Evolutionary conservation across 2,329 filamentous ascomycete species (phyloP), one percentile per base, ranked within the genome.

Genomic region (Dothideomycetes sp.): DNA sequence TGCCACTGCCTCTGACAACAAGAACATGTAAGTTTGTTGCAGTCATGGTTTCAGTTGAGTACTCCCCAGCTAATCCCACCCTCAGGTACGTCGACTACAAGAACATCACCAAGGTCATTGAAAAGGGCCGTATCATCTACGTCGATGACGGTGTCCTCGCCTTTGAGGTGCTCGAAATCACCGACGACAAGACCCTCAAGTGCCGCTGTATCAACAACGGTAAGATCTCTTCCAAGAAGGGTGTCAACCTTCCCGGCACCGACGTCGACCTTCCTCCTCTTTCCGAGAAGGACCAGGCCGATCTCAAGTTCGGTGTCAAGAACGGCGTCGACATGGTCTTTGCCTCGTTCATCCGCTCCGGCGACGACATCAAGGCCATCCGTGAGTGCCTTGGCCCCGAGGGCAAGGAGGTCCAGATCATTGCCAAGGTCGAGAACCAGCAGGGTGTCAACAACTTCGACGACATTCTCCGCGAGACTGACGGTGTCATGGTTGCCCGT

Each of bases 371-470:
- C 71, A 77, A 73, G 52, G 79, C 88, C 57, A 98, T 98, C 64
- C 89, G 91, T 52, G 75, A 82, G 50, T 82, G 96, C 47, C 79
- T 98, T 38, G 91, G 91, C 47, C 76, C 86, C 58, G 83, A 93
- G 33, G 91, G 91, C 65, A 86, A 84, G 69, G 81, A 94, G 64
- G 95, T 98, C 58, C 89, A 98, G 73, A 94, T 98, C 70, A 96
- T 98, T 62, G 84, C 91, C 76, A 98, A 98, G 82, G 94, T 98
- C 53, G 91, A 98, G 78, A 98, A 98, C 75, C 85, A 94, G 66
- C 91, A 98, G 70, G 91, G 91, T 68, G 84, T 98, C 50, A 96
- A 98, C 81, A 98, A 98, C 77, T 98, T 98, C 65, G 80, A 84
- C 55, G 89, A 96, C 71, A 98, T 98, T 57, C 79, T 98, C 45